Evolutionary conservation across 371 early-diverging fungal species (phyloP), one percentile per base, ranked within the genome.

Genomic region (Apophysomyces ossiformis): DNA sequence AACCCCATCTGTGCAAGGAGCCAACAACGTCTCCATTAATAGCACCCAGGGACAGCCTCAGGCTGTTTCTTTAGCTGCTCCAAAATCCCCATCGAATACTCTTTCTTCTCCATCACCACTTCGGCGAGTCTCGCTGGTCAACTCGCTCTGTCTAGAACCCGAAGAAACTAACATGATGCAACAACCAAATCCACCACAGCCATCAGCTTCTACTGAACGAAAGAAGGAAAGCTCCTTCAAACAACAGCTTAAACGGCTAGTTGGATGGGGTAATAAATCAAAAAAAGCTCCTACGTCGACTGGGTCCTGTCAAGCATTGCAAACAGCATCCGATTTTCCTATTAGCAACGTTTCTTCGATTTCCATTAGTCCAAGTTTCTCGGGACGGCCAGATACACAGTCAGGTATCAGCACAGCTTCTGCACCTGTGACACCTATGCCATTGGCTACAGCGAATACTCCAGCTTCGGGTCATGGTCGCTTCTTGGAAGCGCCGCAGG

Each of bases 211-310:
- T 57, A 46, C 50, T 7, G 63, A 65, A 26, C 64, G 61, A 45
- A 76, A 64, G 26, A 73, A 76, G 60, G 77, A 75, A 57, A 70
- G 45, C 15, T 72, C 72, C 5, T 73, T 81, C 21, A 78, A 69
- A 44, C 73, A 76, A 21, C 77, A 77, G 16, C 70, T 79, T 13
- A 79, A 79, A 57, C 60, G 80, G n/a, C 69, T 79, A 45, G 80
- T 79, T 16, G 80, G 80, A 12, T 79, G 80, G 80, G 80, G 80
- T 3, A 68, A 66, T 35, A 74, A 70, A 41, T 45, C 37, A 16
- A 71, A 61, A 37, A 69, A 62, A 46, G 62, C 65, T 44, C 60
- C 64, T 12, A 68, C 69, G 46, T 57, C 61, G 21, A 26, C 54
- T 26, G 21, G 16, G 5, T 50, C 21, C 32, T 50, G 54, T 50